Evolutionary conservation across 2,329 filamentous ascomycete species (phyloP), one percentile per base, ranked within the genome.

Genomic region (Fusarium ambrosium): DNA sequence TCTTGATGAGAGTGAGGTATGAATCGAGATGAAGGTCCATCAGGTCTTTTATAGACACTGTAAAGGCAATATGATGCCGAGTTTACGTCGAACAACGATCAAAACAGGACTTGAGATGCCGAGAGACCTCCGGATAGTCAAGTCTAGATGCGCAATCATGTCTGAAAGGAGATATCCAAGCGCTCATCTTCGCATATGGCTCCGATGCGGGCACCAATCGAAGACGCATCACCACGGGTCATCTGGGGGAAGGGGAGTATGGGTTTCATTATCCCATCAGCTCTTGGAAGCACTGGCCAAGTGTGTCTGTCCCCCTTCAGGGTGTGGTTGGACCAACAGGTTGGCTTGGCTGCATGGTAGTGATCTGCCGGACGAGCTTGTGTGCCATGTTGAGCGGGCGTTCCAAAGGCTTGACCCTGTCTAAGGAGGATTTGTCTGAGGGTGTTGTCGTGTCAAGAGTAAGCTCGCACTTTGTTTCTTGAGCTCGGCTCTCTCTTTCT

Each of bases 161-260:
- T 36, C 69, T 73, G 32, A 68, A 65, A 58, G 24, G 51, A 73
- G 68, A 14, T 60, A 76, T 72, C 72, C 61, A 66, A 69, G 59
- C 55, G 62, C 66, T 62, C 59, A 58, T 64, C 62, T 29, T 39
- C 64, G 64, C 63, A 71, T 71, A 60, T 62, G 58, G 76, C 60
- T 73, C 76, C 72, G 69, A 67, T 78, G 76, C 76, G 76, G 76
- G 76, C 76, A 78, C 76, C 76, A 78, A 78, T 78, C 58, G 61
- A 58, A 60, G 22, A 69, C 55, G 62, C 66, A 62, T 68, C 53
- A 10, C 22, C 53, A 32, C 48, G 48, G 67, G 63, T 76, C 76
- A 74, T 73, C 66, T 63, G 72, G 62, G 61, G 36, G 66, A 32
- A 32, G 29, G 68, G 72, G 68, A 66, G 65, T 68, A 66, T 51